Percentiles rank a stretch among this genome's conserved stretches.
Evolutionary conservation across 2,329 filamentous ascomycete species (phyloP).

Genomic region (Corynespora cassiicola): DNA sequence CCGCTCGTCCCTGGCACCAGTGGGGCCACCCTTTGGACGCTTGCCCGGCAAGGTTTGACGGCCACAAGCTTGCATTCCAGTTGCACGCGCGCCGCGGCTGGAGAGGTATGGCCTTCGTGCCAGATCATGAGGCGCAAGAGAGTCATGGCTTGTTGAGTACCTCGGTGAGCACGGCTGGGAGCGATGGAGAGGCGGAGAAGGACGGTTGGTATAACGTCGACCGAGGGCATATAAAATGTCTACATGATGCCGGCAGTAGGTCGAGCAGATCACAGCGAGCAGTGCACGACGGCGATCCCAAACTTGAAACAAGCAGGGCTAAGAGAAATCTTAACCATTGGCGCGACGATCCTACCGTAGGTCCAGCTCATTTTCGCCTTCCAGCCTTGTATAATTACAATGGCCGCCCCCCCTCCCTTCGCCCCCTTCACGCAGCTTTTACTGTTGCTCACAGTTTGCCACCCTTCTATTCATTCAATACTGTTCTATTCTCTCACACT

Average conservation of each 20-base stretch:
- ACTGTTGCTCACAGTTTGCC: conserved; percentile 32
- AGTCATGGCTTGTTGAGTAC: conserved; percentile 30
- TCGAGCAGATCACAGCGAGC: conserved; percentile 34
- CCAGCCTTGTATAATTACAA: conserved; percentile 39
- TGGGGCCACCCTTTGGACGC: too few relatives aligned
- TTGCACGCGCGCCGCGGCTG: conserved; percentile 27
- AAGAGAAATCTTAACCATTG: conserved; percentile 33
- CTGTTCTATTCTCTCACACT: conserved; percentile 30
- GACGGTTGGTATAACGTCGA: conserved; percentile 26
- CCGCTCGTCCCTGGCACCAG: conserved; percentile 28
- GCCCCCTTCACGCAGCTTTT: conserved; percentile 38
- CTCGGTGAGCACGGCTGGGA: conserved; percentile 20
- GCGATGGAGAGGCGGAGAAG: conserved; percentile 25
- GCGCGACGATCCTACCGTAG: conserved; percentile 35
- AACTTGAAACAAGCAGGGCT: conserved; percentile 45
- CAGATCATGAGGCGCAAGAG: conserved; percentile 31
- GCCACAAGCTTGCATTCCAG: conserved; percentile 38
- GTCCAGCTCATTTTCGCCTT: conserved; percentile 23
- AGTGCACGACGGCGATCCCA: conserved; percentile 30
- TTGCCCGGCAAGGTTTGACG: conserved; percentile 28
- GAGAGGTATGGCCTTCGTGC: conserved; percentile 28
- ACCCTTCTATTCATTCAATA: conserved; percentile 36
- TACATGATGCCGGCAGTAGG: conserved; percentile 29
- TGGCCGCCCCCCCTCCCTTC: conserved; percentile 20
- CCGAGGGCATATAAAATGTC: conserved; percentile 35